Evolutionary conservation across 2,329 filamentous ascomycete genomes (phyloP).

Genomic region (Chaetothyriales sp.): DNA sequence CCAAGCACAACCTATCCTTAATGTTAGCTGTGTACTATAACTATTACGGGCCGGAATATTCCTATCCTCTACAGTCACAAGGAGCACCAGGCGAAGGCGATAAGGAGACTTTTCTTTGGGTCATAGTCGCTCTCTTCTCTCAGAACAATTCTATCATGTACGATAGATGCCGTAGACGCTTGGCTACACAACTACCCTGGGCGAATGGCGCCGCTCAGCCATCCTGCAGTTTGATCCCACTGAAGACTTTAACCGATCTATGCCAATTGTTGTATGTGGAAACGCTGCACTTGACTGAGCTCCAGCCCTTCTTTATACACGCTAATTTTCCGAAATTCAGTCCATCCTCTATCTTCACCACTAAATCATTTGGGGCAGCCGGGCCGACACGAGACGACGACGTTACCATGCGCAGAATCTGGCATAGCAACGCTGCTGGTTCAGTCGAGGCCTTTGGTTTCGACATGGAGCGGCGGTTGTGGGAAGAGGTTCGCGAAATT

Average conservation of each 20-base stretch:
- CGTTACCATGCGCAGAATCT: slow-evolving; percentile 22
- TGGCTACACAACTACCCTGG: slow-evolving; percentile 16
- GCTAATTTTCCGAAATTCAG: slow-evolving; percentile 28
- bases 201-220: slow-evolving; percentile 23
- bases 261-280: slow-evolving; percentile 16
- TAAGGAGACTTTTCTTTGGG: slow-evolving; percentile 36
- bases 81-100: slow-evolving; percentile 31
- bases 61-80: slow-evolving; percentile 36
- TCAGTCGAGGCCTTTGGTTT: slow-evolving; percentile 20
- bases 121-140: slow-evolving; percentile 30
- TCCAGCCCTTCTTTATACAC: slow-evolving; percentile 27
- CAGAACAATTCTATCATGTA: slow-evolving; percentile 28
- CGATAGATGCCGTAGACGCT: slow-evolving; percentile 10
- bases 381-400: slow-evolving; percentile 19
- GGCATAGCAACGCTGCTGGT: slow-evolving; percentile 21
- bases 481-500: slow-evolving; percentile 26
- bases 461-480: slow-evolving; percentile 25
- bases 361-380: slow-evolving; percentile 18
- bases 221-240: slow-evolving; percentile 26
- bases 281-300: slow-evolving; percentile 20
- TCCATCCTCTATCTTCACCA: slow-evolving; percentile 23
- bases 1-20: slow-evolving; percentile 31
- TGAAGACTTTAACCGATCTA: slow-evolving; percentile 20
- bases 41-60: slow-evolving; percentile 37
- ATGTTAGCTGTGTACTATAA: slow-evolving; percentile 41